Percentiles rank a stretch among this genome's conserved stretches.
Conservation (phyloP, 352 stramenopile species). For the Phytopythium boreale region DNA sequence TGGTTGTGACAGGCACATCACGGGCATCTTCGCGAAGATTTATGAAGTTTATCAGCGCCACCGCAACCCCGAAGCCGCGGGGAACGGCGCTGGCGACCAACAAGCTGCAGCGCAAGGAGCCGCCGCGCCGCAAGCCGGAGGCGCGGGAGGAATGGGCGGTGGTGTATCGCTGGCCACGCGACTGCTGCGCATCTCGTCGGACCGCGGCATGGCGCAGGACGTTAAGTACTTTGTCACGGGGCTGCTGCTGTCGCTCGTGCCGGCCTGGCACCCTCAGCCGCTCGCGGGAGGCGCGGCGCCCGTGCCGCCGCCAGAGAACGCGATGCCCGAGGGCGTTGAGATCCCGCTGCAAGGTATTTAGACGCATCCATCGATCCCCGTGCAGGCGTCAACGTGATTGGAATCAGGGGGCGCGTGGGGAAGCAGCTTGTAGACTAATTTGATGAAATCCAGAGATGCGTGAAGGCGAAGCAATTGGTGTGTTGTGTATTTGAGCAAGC, state of each 20-base stretch:
- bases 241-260: conserved; percentile 71
- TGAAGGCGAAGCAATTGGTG: not conserved
- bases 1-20: conserved; percentile 53
- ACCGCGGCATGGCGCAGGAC: conserved; percentile 69
- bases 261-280: conserved; percentile 73
- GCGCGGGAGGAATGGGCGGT: conserved; percentile 12
- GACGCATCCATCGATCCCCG: conserved; percentile 1
- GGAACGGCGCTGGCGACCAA: conserved; percentile 16
- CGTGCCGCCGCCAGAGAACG: conserved; percentile 24
- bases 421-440: conserved; percentile 5
- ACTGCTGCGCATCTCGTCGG: conserved; percentile 66
- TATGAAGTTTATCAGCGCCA: conserved; percentile 68
- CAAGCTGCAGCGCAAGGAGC: conserved; percentile 11
- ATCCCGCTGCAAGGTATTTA: conserved; percentile 79
- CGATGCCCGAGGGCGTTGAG: conserved; percentile 38
- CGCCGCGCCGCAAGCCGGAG: conserved; percentile 16
- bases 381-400: not conserved
- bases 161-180: conserved; percentile 30
- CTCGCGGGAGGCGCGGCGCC: conserved; percentile 30
- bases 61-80: conserved; percentile 17
- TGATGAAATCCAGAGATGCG: not conserved
- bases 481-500: not conserved
- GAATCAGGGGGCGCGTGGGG: not conserved
- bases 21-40: conserved; percentile 77
- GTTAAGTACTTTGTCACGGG: conserved; percentile 79